Percentiles rank a stretch among this genome's conserved stretches.
Conservation (phyloP, 225 moss, liverwort and hornwort species). For the Polytrichum formosum region DNA sequence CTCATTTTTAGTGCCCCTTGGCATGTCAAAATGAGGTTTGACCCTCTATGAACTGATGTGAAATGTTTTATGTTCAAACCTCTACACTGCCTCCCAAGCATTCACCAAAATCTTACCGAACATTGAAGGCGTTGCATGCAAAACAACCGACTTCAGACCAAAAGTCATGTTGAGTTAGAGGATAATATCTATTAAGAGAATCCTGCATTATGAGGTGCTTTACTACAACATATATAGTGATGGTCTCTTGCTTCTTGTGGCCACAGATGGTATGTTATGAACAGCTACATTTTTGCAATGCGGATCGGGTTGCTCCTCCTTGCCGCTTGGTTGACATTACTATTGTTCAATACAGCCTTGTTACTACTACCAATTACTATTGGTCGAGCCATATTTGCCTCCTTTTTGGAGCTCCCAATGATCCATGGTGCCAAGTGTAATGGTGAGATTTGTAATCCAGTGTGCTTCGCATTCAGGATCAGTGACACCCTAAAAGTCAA, state of each 20-base stretch:
- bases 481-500: too few species aligned
- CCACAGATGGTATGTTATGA: not conserved
- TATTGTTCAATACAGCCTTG: constrained; percentile 76
- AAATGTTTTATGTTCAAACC: too few species aligned
- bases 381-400: constrained; percentile 13
- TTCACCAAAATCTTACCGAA: too few species aligned
- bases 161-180: too few species aligned
- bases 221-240: not conserved
- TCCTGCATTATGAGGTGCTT: not conserved
- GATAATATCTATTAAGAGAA: too few species aligned
- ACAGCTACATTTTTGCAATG: constrained; percentile 81
- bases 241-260: not conserved
- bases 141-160: too few species aligned
- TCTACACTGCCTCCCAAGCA: too few species aligned
- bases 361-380: constrained; percentile 84
- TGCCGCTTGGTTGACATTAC: constrained; percentile 83
- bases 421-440: constrained; percentile 93
- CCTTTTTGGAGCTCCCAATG: constrained; percentile 27
- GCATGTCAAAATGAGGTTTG: too few species aligned
- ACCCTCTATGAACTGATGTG: too few species aligned
- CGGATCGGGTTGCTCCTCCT: constrained; percentile 73
- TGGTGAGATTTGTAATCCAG: constrained; percentile 46
- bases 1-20: too few species aligned
- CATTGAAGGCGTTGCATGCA: too few species aligned
- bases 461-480: too few species aligned